Conservation (phyloP, 495 filamentous ascomycete species). For the Penicillium antarcticum region DNA sequence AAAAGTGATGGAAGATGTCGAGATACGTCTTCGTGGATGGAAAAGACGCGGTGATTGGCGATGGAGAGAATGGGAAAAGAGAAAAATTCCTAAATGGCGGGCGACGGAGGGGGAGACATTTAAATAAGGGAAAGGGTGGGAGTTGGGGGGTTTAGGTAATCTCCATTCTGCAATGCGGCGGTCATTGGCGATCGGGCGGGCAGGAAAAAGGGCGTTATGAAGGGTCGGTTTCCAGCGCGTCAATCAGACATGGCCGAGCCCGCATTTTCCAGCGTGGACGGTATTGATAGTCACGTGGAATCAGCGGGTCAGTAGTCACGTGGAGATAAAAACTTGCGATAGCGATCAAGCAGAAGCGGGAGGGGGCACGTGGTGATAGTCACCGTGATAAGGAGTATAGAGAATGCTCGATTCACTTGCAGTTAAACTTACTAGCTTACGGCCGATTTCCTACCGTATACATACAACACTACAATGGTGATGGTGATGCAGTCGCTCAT, state of each 20-base stretch:
- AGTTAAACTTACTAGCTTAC: no score
- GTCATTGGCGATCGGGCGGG: slow-evolving; percentile 38
- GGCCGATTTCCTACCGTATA: neutral
- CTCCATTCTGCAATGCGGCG: slow-evolving; percentile 31
- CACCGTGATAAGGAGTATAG: neutral
- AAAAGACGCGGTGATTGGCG: slow-evolving; percentile 28
- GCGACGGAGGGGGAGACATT: slow-evolving; percentile 20
- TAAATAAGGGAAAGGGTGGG: slow-evolving; percentile 24
- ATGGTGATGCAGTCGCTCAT: neutral
- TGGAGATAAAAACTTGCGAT: neutral
- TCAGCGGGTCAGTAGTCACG: neutral
- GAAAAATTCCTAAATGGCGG: slow-evolving; percentile 7
- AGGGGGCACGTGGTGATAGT: neutral
- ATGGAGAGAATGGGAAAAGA: slow-evolving; percentile 11
- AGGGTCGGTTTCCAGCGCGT: slow-evolving; percentile 37
- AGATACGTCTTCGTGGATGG: slow-evolving; percentile 17
- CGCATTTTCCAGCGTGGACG: slow-evolving; percentile 17
- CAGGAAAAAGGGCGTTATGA: slow-evolving; percentile 44
- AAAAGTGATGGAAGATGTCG: slow-evolving; percentile 8
- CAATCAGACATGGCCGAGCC: slow-evolving; percentile 21
- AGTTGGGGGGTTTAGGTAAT: slow-evolving; percentile 27
- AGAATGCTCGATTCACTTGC: neutral
- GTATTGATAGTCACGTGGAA: slow-evolving; percentile 23
- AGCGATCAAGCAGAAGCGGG: no score
- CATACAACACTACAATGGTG: neutral